Conservation (phyloP, 768 basidiomycete genomes). For the Kwoniella sp. region DNA sequence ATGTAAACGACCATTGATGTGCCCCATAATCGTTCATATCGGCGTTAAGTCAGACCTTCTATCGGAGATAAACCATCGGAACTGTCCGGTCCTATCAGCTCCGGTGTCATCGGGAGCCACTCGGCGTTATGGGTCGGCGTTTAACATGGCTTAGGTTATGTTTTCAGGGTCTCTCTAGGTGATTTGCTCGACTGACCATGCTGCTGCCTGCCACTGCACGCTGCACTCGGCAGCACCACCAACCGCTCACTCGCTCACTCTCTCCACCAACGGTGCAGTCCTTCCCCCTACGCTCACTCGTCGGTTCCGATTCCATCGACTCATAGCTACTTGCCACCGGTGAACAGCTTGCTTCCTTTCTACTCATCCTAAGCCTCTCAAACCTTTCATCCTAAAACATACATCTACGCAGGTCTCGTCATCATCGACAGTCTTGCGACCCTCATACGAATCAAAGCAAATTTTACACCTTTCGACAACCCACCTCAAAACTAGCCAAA, state of each 20-base stretch:
- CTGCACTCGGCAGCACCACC: too few species aligned
- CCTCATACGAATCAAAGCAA: background rate
- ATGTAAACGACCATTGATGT: background rate
- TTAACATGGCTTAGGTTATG: too few species aligned
- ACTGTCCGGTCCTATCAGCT: too few species aligned
- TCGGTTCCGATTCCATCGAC: background rate
- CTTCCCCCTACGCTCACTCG: too few species aligned
- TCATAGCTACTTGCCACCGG: too few species aligned
- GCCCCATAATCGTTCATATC: conserved; percentile 6
- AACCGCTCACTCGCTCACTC: background rate
- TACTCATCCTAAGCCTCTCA: conserved; percentile 6
- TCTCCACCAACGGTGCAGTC: too few species aligned
- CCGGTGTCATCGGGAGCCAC: too few species aligned
- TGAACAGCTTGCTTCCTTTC: background rate
- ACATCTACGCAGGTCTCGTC: conserved; percentile 14
- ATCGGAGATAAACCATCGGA: conserved; percentile 21
- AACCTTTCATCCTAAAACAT: conserved; percentile 1
- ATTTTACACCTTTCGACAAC: background rate
- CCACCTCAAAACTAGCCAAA: conserved; percentile 10
- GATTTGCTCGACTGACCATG: too few species aligned
- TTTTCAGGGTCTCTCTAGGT: conserved; percentile 5
- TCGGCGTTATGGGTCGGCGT: too few species aligned
- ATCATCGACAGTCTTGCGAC: conserved; percentile 14
- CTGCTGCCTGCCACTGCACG: too few species aligned
- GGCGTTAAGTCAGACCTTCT: conserved; percentile 2